Base-by-base conservation (phyloP, 192 early-diverging fungal species). In the Jimgerdemannia lactiflua region DNA sequence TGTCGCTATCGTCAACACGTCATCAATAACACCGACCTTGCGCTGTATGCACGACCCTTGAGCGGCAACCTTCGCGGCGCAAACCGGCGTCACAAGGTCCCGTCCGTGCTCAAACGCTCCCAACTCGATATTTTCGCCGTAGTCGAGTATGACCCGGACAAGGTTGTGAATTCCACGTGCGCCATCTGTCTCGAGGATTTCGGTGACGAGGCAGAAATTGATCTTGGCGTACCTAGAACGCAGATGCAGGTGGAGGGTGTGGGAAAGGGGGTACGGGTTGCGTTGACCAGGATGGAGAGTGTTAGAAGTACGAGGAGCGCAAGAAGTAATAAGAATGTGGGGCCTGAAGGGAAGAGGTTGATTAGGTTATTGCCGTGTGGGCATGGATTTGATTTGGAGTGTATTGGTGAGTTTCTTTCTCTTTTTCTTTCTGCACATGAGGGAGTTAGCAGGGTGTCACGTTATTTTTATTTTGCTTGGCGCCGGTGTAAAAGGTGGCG, bases 331-430 rank as follows among this genome's bases (percentile, higher is more conserved):
- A 6, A 14, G 49, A 59, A 14, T 14, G 6, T 59, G 49, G 49
- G 49, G 14, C 49, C 49, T 6, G 49, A 6, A 59, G 49, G 49
- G 49, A 59, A 2, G 49, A 59, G 49, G 14, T 69, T 72, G 14
- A 63, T 83, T n/a, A 74, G 81, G 19, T 42, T 83, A 0, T 71
- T 83, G 64, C 81, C 81, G 39, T 83, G 81, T 79, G 43, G 71
- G 17, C 81, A 83, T 59, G 81, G 81, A 6, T 83, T 83, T 70
- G 78, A 78, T 77, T 72, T 74, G 1, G 43, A 69, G 42, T 83
- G 81, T 77, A 79, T 83, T 49, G 81, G 77, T 82, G 76, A 76
- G 19, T 68, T 59, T 59, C 14, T 59, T 59, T 59, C 14, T 59
- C 14, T 0, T 59, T 59, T 2, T 59, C 14, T 59, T 59, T 59